Percentiles rank a stretch among this genome's conserved stretches.
Evolutionary conservation across 495 filamentous ascomycete species (phyloP).

Genomic region (Lophium mytilinum): DNA sequence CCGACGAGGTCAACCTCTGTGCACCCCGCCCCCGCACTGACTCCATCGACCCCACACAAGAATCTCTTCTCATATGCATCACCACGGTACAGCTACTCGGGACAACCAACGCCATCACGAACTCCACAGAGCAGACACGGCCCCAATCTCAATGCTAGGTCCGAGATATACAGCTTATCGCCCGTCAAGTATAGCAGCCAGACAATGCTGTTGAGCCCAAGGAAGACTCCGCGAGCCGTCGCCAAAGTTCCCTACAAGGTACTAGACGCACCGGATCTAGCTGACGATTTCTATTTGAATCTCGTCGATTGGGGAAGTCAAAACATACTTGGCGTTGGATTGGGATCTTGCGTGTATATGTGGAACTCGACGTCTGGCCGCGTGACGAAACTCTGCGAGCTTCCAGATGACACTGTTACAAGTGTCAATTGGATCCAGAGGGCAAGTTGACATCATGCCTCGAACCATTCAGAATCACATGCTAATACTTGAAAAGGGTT

Average conservation of each 20-base stretch:
- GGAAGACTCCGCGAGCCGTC: slow-evolving; percentile 79
- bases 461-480: neutral
- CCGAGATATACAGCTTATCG: slow-evolving; percentile 88
- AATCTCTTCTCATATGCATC: slow-evolving; percentile 93
- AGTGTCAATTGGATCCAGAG: slow-evolving; percentile 96
- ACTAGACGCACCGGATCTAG: slow-evolving; percentile 88
- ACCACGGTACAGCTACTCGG: slow-evolving; percentile 60
- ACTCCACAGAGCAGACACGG: slow-evolving; percentile 82
- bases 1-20: slow-evolving; percentile 51
- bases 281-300: slow-evolving; percentile 96
- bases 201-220: slow-evolving; percentile 79
- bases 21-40: slow-evolving; percentile 56
- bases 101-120: slow-evolving; percentile 74
- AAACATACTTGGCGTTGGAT: slow-evolving; percentile 83
- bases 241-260: slow-evolving; percentile 97
- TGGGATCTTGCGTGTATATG: slow-evolving; percentile 95
- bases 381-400: slow-evolving; percentile 86
- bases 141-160: slow-evolving; percentile 74
- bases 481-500: slow-evolving; percentile 48
- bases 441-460: slow-evolving; percentile 33
- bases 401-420: slow-evolving; percentile 88
- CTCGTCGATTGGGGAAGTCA: slow-evolving; percentile 97
- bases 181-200: slow-evolving; percentile 86
- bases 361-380: slow-evolving; percentile 85
- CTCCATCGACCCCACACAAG: slow-evolving; percentile 91